Base-by-base conservation (phyloP, 1,139 yeast species). In the Hyphopichia pseudoburtonii region DNA sequence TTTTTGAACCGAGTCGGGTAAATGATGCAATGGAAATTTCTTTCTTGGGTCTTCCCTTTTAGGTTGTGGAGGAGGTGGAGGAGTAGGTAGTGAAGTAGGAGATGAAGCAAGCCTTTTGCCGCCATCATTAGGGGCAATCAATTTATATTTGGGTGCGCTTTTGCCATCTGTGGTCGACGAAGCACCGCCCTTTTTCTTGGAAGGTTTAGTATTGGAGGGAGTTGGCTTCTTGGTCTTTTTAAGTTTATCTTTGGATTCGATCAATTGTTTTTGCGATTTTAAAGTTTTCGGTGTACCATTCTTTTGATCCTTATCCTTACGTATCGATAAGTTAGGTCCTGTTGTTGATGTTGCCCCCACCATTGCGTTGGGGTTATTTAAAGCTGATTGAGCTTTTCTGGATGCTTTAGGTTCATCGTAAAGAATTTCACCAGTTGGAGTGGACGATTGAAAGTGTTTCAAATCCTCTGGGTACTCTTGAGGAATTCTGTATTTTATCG, bases 401-500 rank as follows among this genome's bases (percentile, higher is more conserved):
- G 39, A 36, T 32, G 47, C 50, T 26, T 36, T 51, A 52, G 36
- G 32, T 10, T 34, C 36, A 22, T 34, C 36, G 45, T 51, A 65
- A 8, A 56, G 43, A 5, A 59, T 59, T 32, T 66, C 70, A 4
- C 71, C 70, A 17, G 63, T 62, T 7, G 73, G 70, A 2, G 73
- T 66, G 3, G 73, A 56, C 17, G 57, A 56, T 34, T 64, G 66
- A 48, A 49, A 73, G 34, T 70, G 74, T 38, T 66, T 62, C 41
- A 76, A 59, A 41, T 76, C 76, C 9, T 73, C 71, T 0, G 87
- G 87, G 50, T 73, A 76, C 32, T 70, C 79, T 32, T 73, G 68
- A 10, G 83, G 74, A 9, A 81, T 80, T 48, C 83, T 64, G 52
- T 78, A 81, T 45, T 72, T 73, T 42, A 66, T 70, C 2, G 86